These are phyloP conservation scores for Paralagenidium karlingii DNA, from an alignment of 352 stramenopile species.

Conservation along the genomic window DNA sequence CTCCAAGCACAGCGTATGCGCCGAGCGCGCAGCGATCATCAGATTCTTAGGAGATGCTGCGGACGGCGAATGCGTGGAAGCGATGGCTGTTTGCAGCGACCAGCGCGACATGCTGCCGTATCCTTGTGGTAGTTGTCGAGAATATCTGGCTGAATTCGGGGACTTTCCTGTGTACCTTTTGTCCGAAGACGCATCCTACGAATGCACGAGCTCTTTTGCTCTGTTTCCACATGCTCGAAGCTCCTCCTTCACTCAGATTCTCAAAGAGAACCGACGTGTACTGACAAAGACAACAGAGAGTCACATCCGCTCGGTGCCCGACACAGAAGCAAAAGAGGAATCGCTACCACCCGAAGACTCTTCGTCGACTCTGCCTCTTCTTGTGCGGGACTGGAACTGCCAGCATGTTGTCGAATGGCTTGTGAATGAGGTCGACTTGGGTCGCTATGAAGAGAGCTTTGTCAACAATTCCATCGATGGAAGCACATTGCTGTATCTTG, in stretches of 20 bases:
- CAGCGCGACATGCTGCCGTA: slow-evolving; percentile 30
- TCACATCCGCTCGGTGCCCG: not conserved
- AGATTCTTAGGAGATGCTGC: slow-evolving; percentile 37
- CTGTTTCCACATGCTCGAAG: slow-evolving; percentile 41
- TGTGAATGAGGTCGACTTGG: slow-evolving; percentile 24
- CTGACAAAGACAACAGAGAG: not conserved
- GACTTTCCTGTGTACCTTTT: slow-evolving; percentile 65
- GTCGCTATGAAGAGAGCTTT: slow-evolving; percentile 34
- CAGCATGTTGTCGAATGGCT: slow-evolving; percentile 44
- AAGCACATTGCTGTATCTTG: slow-evolving; percentile 37
- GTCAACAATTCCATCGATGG: slow-evolving; percentile 47
- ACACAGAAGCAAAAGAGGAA: not conserved
- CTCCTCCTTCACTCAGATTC: too few relatives aligned
- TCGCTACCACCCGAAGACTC: not conserved
- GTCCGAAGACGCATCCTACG: slow-evolving; percentile 23
- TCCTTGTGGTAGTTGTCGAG: slow-evolving; percentile 49
- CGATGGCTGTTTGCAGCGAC: slow-evolving; percentile 48
- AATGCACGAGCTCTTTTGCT: slow-evolving; percentile 38
- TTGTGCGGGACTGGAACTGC: slow-evolving; percentile 37
- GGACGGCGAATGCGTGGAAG: slow-evolving; percentile 14
- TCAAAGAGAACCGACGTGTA: not conserved
- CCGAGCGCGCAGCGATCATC: slow-evolving; percentile 35
- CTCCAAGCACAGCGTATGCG: slow-evolving; percentile 24
- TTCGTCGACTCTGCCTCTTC: too few relatives aligned
- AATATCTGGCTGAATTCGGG: slow-evolving; percentile 53